Base-by-base conservation (phyloP, 306 rosid species). In the Malus orientalis region DNA sequence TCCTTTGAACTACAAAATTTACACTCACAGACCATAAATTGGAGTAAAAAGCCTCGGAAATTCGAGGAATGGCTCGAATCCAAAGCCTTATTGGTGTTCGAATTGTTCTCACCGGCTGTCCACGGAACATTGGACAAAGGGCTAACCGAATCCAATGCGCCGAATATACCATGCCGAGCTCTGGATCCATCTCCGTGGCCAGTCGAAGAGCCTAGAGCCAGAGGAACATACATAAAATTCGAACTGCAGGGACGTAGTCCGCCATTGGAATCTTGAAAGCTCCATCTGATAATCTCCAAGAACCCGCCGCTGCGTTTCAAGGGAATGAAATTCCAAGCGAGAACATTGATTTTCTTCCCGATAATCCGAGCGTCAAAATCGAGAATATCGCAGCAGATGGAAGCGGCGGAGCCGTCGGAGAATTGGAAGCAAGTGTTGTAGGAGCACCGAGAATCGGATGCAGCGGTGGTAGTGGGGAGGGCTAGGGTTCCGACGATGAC, bases 241-340 rank as follows among this genome's bases (percentile, higher is more conserved):
- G 77, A 79, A 64, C 25, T 57, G 25, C 77, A 38, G 12, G 10
- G 76, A 60, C 32, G 23, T 42, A 67, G 58, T 45, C 77, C 84
- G 2, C 61, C 33, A 11, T 77, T 67, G 3, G 83, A 83, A 58
- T 82, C 81, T 5, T 49, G 67, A 68, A 84, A 89, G 6, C 70
- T 47, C 98, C 98, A 95, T 4, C 82, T 74, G 79, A 95, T 88
- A 22, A 95, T 92, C 87, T 95, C 98, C 70, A 92, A 82, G 80
- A 89, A 88, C 27, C 92, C 91, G 3, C 75, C 62, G 4, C 57
- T 78, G 1, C 25, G 79, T 60, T 87, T 90, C 57, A 78, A 71
- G 2, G 97, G 97, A 75, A 95, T 72, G 88, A 95, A 92, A 79
- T 95, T 95, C 92, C 96, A 95, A 40, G 93, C 84, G 9, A 85